Evolutionary conservation across 192 early-diverging fungal genomes (phyloP), one percentile per base, ranked within the genome.

Genomic region (Hyaloraphidium curvatum): DNA sequence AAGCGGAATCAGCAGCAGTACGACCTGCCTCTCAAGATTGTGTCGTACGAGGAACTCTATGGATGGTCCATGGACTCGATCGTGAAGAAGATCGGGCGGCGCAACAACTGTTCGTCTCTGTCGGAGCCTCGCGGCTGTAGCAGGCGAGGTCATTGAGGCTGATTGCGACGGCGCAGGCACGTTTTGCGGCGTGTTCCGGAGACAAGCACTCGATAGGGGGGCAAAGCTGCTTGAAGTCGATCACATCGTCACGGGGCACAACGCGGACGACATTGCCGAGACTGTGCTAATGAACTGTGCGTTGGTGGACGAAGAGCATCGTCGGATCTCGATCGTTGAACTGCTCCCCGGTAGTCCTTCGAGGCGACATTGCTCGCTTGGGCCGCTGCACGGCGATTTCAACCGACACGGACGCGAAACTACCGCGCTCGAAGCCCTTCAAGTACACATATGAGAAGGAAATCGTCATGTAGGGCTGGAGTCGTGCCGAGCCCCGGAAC

Each of bases 371-470:
- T 29, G 81, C 91, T 7, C 78, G 94, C 13, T 68, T 97, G 22
- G 76, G 79, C 40, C 69, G 94, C 26, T 97, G 94, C 69, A 97
- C 94, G 0, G 80, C 82, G 26, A 97, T 97, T 53, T 67, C 74
- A 3, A 95, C 89, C 16, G 70, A 72, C 9, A 84, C 80, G 27
- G 84, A 87, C 31, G 30, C 48, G 5, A 75, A 70, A 37, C 82
- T 89, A 37, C 71, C 75, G 33, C 72, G 94, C 37, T 92, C 89
- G 9, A 97, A 97, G 70, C 94, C 94, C 0, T 93, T 97, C 71
- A 97, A 94, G 61, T 94, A 95, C 64, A 91, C 90, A 0, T 97
- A 97, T 55, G 94, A 97, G 65, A 97, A 97, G 67, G 94, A 97
- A 57, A 97, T 97, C 59, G 94, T 97, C 59, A 92, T 97, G 91